Base-by-base conservation (phyloP, 176 grass and related monocot genomes). In the Bonia amplexicaulis region DNA sequence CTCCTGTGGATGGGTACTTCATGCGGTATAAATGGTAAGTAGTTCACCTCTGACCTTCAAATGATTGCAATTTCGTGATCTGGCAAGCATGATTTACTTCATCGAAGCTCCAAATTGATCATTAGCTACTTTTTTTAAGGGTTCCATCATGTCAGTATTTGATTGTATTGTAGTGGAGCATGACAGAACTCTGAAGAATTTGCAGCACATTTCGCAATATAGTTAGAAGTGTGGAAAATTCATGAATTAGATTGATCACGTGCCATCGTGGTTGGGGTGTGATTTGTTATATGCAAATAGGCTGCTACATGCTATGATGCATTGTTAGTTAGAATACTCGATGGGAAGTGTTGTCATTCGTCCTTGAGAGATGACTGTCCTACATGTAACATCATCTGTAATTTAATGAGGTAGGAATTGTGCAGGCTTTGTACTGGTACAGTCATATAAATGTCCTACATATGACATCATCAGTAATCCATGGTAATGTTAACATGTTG, bases 21-120 rank as follows among this genome's bases (percentile, higher is more conserved):
- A 63, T 97, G 48, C 80, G 80, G 33, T 97, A 94, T 72, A 97
- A 90, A 76, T 97, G 94, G 94, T 97, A 52, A 89, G 88, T 61
- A 20, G 39, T 20, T 73, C n/a, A 44, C 68, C 64, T 68, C 33
- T 16, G 11, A 41, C 10, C 26, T 33, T 22, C 7, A 22, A 12
- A 15, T 26, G 23, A 26, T 42, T 44, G 19, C n/a, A 77, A 52
- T 53, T 15, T 78, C 7, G 7, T 25, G 49, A 79, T 74, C 4
- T 85, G 39, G 4, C 45, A 23, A 45, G 31, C 26, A 69, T 44
- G 2, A 17, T 71, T 53, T 25, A 46, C 14, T 53, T 76, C 23
- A 49, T 71, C 7, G 22, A 39, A 89, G 31, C 37, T 39, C 12
- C 17, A 62, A 78, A 39, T 40, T 7, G 15, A 59, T 9, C 31